These are phyloP conservation scores for Thalassiosira livingstoniorum DNA, from an alignment of 352 stramenopile species.

Conservation along the genomic window DNA sequence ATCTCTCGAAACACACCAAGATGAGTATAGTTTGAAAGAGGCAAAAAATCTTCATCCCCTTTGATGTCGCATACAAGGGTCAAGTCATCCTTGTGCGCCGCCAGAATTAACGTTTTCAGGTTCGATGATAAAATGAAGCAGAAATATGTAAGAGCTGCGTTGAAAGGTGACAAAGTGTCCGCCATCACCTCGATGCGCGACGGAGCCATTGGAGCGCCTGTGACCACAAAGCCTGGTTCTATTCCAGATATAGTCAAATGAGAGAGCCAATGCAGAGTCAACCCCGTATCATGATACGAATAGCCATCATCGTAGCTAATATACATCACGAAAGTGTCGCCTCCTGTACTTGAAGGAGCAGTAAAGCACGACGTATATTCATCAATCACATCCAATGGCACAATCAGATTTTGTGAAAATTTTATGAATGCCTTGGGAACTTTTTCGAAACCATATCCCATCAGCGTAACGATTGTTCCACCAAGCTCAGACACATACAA, in stretches of 20 bases:
- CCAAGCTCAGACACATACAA: constrained; percentile 35
- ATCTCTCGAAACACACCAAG: no score
- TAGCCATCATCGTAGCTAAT: constrained; percentile 11
- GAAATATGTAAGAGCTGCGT: no score
- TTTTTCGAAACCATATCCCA: constrained; percentile 23
- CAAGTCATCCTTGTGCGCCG: no score
- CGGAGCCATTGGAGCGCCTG: no score
- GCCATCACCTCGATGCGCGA: no score
- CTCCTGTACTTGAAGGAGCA: constrained; percentile 6
- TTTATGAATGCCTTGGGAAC: constrained; percentile 9
- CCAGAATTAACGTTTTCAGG: no score
- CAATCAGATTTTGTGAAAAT: constrained; percentile 13
- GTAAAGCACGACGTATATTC: constrained; percentile 29
- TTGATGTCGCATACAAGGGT: no score
- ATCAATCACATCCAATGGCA: constrained; percentile 16
- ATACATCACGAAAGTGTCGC: background rate
- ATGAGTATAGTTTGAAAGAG: no score
- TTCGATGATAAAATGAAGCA: no score
- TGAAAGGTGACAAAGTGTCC: no score
- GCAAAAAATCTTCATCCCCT: no score
- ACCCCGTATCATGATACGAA: constrained; percentile 29
- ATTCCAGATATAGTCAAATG: constrained; percentile 18
- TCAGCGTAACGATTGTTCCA: constrained; percentile 21
- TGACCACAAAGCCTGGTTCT: no score
- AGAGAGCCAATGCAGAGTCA: constrained; percentile 35